Evolutionary conservation across 2,329 filamentous ascomycete species (phyloP).

Genomic region (Drechslerella dactyloides): DNA sequence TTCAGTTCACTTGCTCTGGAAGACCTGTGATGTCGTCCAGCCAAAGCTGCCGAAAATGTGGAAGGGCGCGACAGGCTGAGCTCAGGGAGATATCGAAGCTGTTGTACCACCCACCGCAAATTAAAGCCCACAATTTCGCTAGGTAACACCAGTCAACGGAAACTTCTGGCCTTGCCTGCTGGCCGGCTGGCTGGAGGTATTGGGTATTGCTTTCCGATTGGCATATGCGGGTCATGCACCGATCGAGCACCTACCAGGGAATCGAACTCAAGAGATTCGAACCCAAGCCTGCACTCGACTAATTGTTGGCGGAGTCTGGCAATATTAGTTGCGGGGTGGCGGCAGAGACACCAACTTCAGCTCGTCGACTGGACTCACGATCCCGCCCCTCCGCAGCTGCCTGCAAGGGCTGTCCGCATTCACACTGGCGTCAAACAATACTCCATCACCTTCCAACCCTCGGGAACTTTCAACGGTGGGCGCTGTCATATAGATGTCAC

Average conservation of each 20-base stretch:
- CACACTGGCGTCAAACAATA: too few relatives aligned
- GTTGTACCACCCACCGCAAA: constrained; percentile 33
- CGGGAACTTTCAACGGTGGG: too few relatives aligned
- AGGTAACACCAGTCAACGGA: constrained; percentile 31
- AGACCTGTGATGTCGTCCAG: constrained; percentile 29
- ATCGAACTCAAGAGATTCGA: background rate
- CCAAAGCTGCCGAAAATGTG: background rate
- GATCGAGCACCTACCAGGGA: background rate
- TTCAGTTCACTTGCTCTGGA: constrained; percentile 6
- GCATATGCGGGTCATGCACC: constrained; percentile 32
- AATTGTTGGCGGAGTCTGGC: too few relatives aligned
- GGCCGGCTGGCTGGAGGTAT: background rate
- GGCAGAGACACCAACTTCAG: too few relatives aligned
- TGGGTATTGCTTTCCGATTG: constrained; percentile 3
- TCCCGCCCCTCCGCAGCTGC: too few relatives aligned
- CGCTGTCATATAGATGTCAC: too few relatives aligned
- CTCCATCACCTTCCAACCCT: too few relatives aligned
- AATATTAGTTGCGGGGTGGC: too few relatives aligned
- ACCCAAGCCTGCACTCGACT: background rate
- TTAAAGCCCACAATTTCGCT: constrained; percentile 19
- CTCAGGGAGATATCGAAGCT: constrained; percentile 11
- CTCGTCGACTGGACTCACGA: too few relatives aligned
- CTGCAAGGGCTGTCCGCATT: too few relatives aligned
- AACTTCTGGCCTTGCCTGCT: constrained; percentile 32
- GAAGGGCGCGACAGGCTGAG: constrained; percentile 9